Base-by-base conservation (phyloP, 1,284 basidiomycete genomes). In the Austroboletus niveus region DNA sequence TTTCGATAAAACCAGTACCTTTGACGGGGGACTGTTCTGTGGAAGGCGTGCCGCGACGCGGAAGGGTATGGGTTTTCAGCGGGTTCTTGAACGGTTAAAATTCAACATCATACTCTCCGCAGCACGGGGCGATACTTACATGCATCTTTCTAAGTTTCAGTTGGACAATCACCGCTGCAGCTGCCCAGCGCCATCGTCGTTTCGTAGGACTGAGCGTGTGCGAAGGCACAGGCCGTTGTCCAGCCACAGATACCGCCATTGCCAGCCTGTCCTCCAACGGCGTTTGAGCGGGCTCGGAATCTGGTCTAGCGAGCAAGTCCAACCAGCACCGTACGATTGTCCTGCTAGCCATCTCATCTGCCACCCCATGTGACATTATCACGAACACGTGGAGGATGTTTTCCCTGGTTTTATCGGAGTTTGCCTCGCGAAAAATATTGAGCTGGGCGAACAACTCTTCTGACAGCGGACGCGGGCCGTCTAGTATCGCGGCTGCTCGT, bases 21-120 rank as follows among this genome's bases (percentile, higher is more conserved):
- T 79, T 72, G 6, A 75, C 73, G 0, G 66, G 71, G 47, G 61
- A 59, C 8, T 60, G 57, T 7, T 29, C 27, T 0, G 77, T 77
- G 4, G 62, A 55, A 22, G 61, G 61, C 2, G 72, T 73, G 24
- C 72, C 53, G n/a, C 61, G 69, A 50, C 75, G 63, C 0, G 81
- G 81, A 10, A 85, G 69, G 0, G 78, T 78, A 53, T 84, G 81
- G 1, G 81, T 81, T 7, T 81, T 81, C 82, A 84, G 57, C 15
- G 27, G 3, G 8, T 29, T 29, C 15, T 11, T 31, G 30, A 9
- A 7, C 14, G 17, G n/a, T n/a, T 29, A 42, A 46, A 31, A 29
- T 14, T 14, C 40, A 24, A 7, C 15, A 11, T 31, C 3, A 4
- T 7, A 11, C 20, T 39, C 5, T 20, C n/a, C 11, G 15, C 5